A percentile compares a stretch with the other conserved stretches of the same genome.
These are phyloP conservation scores for Cladophialophora bantiana DNA, from an alignment of 2,329 filamentous ascomycete genomes.

Conservation along the genomic window DNA sequence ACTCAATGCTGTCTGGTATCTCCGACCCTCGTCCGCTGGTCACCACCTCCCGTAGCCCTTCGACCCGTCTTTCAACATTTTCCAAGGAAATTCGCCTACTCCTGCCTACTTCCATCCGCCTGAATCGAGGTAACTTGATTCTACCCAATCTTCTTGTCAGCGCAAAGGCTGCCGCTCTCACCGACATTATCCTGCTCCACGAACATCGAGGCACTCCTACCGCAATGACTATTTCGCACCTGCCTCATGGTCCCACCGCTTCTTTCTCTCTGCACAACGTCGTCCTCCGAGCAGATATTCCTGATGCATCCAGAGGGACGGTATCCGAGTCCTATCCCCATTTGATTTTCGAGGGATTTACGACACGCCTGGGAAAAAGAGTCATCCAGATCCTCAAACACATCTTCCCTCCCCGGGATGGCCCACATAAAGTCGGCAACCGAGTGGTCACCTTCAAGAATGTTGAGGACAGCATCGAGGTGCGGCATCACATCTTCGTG, in stretches of 20 bases:
- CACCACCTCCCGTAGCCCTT: slow-evolving; percentile 88
- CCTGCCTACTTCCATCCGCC: slow-evolving; percentile 81
- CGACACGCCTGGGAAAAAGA: slow-evolving; percentile 76
- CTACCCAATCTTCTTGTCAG: slow-evolving; percentile 83
- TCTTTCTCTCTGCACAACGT: slow-evolving; percentile 93
- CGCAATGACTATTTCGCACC: slow-evolving; percentile 83
- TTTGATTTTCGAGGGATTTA: slow-evolving; percentile 94
- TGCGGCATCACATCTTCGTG: slow-evolving; percentile 93
- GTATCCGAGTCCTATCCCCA: slow-evolving; percentile 94
- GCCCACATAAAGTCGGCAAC: slow-evolving; percentile 80
- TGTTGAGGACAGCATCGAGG: slow-evolving; percentile 84
- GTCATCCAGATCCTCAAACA: slow-evolving; percentile 93
- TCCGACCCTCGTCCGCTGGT: slow-evolving; percentile 88
- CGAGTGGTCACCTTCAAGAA: slow-evolving; percentile 94
- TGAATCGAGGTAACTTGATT: slow-evolving; percentile 91
- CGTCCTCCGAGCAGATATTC: slow-evolving; percentile 89
- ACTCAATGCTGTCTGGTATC: slow-evolving; percentile 86
- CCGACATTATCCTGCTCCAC: slow-evolving; percentile 85
- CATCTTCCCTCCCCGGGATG: slow-evolving; percentile 87
- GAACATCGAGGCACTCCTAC: slow-evolving; percentile 94
- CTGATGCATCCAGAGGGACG: slow-evolving; percentile 82
- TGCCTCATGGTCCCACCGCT: slow-evolving; percentile 86
- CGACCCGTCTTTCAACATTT: slow-evolving; percentile 83
- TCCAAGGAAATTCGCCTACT: slow-evolving; percentile 88
- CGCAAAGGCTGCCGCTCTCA: slow-evolving; percentile 79